Evolutionary conservation across 768 basidiomycete genomes (phyloP).

Genomic region (Amanita brunnescens): DNA sequence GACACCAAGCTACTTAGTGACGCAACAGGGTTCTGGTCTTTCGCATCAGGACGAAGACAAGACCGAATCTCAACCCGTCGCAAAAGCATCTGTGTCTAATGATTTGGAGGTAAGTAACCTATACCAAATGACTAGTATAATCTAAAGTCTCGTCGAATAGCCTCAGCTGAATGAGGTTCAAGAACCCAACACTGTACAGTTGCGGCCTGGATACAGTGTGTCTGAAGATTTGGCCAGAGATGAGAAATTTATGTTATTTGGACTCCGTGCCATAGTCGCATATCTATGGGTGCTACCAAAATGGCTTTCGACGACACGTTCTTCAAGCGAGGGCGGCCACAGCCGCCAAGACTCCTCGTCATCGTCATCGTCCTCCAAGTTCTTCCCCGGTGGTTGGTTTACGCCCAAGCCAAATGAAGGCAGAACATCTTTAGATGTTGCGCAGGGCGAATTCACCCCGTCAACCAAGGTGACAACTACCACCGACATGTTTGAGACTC

Average conservation of each 20-base stretch:
- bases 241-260: constrained; percentile 3
- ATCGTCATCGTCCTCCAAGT: constrained; percentile 36
- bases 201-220: background rate
- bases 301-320: constrained; percentile 9
- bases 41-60: constrained; percentile 7
- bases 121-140: background rate
- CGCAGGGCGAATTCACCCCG: constrained; percentile 36
- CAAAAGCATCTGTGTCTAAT: background rate
- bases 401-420: constrained; percentile 28
- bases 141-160: background rate
- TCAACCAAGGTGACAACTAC: constrained; percentile 19
- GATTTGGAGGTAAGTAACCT: constrained; percentile 1
- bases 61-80: constrained; percentile 10
- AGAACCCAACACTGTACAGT: constrained; percentile 1
- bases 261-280: constrained; percentile 3
- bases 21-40: constrained; percentile 11
- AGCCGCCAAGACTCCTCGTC: constrained; percentile 26
- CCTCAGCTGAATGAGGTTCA: constrained; percentile 8
- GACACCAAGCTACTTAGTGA: constrained; percentile 17
- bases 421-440: constrained; percentile 40
- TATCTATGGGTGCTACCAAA: constrained; percentile 5
- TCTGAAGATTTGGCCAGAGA: background rate
- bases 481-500: constrained; percentile 15
- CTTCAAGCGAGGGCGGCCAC: constrained; percentile 31
- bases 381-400: constrained; percentile 52